Conservation (phyloP, 176 grass and related monocot genomes). For the Zoysia pacifica region DNA sequence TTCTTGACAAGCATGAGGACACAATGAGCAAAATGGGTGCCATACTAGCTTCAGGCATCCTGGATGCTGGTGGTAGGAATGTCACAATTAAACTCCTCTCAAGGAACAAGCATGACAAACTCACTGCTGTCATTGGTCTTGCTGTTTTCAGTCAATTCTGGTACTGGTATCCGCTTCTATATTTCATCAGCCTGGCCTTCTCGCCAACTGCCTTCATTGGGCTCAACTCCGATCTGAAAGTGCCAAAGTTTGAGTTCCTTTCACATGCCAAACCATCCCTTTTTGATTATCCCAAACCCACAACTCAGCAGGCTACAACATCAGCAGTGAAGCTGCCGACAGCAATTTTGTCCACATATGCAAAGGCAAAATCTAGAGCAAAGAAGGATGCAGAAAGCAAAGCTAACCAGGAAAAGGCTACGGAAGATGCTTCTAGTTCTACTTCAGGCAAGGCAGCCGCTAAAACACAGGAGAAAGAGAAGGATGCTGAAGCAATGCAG, state of each 20-base stretch:
- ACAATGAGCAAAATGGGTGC: constrained; percentile 99
- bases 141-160: constrained; percentile 98
- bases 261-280: constrained; percentile 90
- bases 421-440: constrained; percentile 57
- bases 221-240: constrained; percentile 92
- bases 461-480: constrained; percentile 76
- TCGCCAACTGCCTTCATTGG: constrained; percentile 90
- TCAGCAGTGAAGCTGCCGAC: constrained; percentile 77
- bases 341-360: constrained; percentile 91
- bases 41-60: constrained; percentile 95
- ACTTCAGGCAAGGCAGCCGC: constrained; percentile 41
- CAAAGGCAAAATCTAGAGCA: constrained; percentile 89
- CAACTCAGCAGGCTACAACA: constrained; percentile 74
- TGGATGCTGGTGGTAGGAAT: constrained; percentile 97
- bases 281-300: constrained; percentile 86
- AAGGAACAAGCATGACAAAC: constrained; percentile 88
- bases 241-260: constrained; percentile 94
- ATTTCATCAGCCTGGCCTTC: constrained; percentile 95
- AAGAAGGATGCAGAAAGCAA: constrained; percentile 97
- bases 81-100: constrained; percentile 96
- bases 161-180: constrained; percentile 98
- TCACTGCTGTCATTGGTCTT: constrained; percentile 92
- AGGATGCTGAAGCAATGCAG: constrained; percentile 89
- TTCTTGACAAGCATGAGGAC: constrained; percentile 99
- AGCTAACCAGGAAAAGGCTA: constrained; percentile 69